phyloP scores from a whole-genome alignment of 1,284 basidiomycete species.

The Meripilus lineatus region DNA sequence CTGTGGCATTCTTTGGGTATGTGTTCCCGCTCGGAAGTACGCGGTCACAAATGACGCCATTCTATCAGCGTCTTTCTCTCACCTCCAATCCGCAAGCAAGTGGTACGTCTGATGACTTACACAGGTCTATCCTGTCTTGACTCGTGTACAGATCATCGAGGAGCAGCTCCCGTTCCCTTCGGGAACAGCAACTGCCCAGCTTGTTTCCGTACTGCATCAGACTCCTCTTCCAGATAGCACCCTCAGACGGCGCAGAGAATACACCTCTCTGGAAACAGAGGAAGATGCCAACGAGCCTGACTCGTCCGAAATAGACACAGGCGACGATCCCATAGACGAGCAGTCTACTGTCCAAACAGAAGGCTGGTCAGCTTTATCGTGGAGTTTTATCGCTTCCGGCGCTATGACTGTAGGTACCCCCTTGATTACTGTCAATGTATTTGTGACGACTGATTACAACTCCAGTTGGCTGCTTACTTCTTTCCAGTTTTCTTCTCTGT shows the following conservation, averaged over 20 bases:
- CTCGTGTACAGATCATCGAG: conserved; percentile 73
- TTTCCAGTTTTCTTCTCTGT: conserved; percentile 90
- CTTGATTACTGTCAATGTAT: background rate
- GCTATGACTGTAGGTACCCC: conserved; percentile 58
- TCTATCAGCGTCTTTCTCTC: conserved; percentile 82
- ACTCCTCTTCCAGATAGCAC: conserved; percentile 58
- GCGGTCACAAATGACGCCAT: background rate
- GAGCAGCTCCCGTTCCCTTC: conserved; percentile 93
- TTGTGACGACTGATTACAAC: background rate
- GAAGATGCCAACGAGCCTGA: conserved; percentile 11
- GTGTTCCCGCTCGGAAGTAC: conserved; percentile 15
- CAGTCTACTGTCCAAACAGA: conserved; percentile 29
- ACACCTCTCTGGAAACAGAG: conserved; percentile 38
- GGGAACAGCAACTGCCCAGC: conserved; percentile 94
- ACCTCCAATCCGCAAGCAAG: conserved; percentile 89
- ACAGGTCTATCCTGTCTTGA: too few relatives aligned
- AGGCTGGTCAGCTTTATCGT: conserved; percentile 70
- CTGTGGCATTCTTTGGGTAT: conserved; percentile 90
- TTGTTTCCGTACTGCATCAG: conserved; percentile 88
- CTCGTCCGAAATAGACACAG: conserved; percentile 1
- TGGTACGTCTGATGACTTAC: too few relatives aligned
- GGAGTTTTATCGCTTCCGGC: conserved; percentile 73
- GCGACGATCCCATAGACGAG: conserved; percentile 12
- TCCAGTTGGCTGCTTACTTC: conserved; percentile 75
- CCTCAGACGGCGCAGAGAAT: conserved; percentile 51